Base-by-base conservation (phyloP, 2,329 filamentous ascomycete genomes). In the Thelonectria rubi region DNA sequence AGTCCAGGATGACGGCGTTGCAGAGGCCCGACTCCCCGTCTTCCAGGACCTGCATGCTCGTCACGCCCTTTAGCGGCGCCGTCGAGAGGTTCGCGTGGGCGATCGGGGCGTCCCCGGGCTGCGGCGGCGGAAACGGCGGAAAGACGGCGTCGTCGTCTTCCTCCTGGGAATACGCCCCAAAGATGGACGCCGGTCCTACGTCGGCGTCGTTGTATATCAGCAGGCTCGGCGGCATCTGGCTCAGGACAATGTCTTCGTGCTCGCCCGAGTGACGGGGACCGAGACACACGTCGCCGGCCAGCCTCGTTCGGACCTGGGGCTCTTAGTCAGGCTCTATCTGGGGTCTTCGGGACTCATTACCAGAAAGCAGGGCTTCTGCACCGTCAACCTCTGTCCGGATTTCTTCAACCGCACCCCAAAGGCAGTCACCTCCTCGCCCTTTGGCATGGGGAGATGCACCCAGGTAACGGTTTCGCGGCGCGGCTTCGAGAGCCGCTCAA, bases 361-460 rank as follows among this genome's bases (percentile, higher is more conserved):
- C 20, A 54, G 8, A 37, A 58, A 53, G 8, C 54, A 26, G n/a
- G 43, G 24, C 54, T 18, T 55, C 26, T 55, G 51, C 10, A 8
- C 2, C 1, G 5, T 45, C 3, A 11, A 14, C 6, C 6, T 6
- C 18, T 18, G 46, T 21, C 14, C 5, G 10, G n/a, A 15, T 14
- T 26, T 21, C 11, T 5, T 42, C n/a, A 56, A 21, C 7, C 54
- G 21, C 7, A 52, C 5, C 5, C 55, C 56, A 15, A 63, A 5
- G 2, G 52, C 30, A 3, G 30, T 21, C 7, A 60, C 51, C 1
- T 21, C 17, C 4, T 63, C 60, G 17, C 18, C 40, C 32, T 46
- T 30, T 15, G 60, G 55, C 15, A 63, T 50, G 2, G 60, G 60
- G 6, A 63, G 24, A 40, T 63, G 53, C 10, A 49, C 9, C 47